Percentiles rank a stretch among this genome's conserved stretches.
These are phyloP conservation scores for Arthrobotrys musiformis DNA, from an alignment of 2,329 filamentous ascomycete species.

Conservation along the genomic window DNA sequence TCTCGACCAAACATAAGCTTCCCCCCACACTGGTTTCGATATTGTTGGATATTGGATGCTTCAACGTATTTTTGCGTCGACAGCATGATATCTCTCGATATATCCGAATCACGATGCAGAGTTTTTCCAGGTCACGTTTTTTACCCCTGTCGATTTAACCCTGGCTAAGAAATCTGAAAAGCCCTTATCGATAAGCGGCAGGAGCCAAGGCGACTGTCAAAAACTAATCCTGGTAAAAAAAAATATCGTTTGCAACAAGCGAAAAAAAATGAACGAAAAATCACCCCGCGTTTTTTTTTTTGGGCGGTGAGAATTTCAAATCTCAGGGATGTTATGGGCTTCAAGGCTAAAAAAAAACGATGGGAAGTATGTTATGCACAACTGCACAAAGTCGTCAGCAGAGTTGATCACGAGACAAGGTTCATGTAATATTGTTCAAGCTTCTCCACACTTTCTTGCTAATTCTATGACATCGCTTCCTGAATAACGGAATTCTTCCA, in stretches of 20 bases:
- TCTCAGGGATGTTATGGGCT: constrained; percentile 9
- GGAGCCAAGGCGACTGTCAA: constrained; percentile 48
- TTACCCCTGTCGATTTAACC: constrained; percentile 39
- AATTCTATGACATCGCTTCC: constrained; percentile 48
- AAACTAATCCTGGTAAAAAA: constrained; percentile 31
- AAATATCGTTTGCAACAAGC: constrained; percentile 25
- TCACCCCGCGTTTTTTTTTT: constrained; percentile 44
- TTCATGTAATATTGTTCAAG: constrained; percentile 19
- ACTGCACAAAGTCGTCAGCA: constrained; percentile 40
- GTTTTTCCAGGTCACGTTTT: constrained; percentile 10
- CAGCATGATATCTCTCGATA: not conserved
- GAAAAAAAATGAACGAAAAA: constrained; percentile 30
- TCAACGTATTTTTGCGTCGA: not conserved
- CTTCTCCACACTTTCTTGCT: constrained; percentile 37
- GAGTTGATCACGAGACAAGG: constrained; percentile 54
- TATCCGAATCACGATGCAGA: not conserved
- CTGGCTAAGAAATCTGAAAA: constrained; percentile 10
- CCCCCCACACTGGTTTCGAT: not conserved
- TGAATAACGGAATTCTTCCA: constrained; percentile 51
- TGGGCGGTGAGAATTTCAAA: not conserved
- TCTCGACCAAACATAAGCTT: not conserved
- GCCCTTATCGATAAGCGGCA: constrained; percentile 55
- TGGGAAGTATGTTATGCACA: constrained; percentile 27
- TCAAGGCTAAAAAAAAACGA: constrained; percentile 43
- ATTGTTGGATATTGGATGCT: not conserved